Evolutionary conservation across 83 land plant species (phyloP).

Genomic region (Isoetes engelmannii): DNA sequence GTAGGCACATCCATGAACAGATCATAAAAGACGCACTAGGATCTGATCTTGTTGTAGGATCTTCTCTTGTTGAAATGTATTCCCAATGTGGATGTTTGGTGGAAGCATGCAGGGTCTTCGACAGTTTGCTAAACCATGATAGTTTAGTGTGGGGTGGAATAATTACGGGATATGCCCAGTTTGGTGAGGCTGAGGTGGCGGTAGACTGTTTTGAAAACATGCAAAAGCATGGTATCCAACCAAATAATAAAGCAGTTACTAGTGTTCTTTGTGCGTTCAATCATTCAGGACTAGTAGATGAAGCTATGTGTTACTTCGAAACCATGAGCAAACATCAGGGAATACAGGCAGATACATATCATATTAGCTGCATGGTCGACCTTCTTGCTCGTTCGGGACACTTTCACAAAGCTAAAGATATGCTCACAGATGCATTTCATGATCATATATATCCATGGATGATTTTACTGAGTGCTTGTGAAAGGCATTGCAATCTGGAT

Average conservation of each 20-base stretch:
- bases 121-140: too few species aligned
- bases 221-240: neutral
- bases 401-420: conserved; percentile 9
- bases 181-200: neutral
- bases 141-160: conserved; percentile 7
- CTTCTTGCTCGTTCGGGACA: conserved; percentile 8
- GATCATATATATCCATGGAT: too few species aligned
- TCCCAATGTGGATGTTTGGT: too few species aligned
- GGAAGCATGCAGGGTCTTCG: too few species aligned
- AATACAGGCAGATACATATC: neutral
- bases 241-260: neutral
- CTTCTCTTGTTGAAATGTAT: too few species aligned
- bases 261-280: neutral
- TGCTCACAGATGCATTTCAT: too few species aligned
- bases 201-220: neutral
- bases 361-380: neutral
- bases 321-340: conserved; percentile 1
- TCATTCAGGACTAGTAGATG: conserved; percentile 14
- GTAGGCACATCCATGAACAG: too few species aligned
- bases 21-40: too few species aligned
- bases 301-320: neutral
- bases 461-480: too few species aligned
- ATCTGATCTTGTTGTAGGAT: too few species aligned
- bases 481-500: too few species aligned
- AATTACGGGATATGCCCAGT: conserved; percentile 13